Percentiles rank a stretch among this genome's conserved stretches.
phyloP scores from a whole-genome alignment of 805 yeast genomes.

The Candida insectalens region DNA sequence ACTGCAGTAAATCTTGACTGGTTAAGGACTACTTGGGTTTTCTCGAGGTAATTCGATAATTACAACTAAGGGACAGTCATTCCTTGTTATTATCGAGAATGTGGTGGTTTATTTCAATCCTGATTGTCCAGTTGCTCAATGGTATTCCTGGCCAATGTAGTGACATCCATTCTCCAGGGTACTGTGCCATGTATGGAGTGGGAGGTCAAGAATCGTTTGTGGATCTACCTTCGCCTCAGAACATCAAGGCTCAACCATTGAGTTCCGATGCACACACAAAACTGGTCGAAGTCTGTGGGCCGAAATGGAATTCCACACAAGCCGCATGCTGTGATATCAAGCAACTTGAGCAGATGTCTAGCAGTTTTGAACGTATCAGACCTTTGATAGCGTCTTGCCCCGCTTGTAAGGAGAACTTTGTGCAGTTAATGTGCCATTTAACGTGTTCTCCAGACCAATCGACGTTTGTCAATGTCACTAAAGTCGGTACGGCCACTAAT shows the following conservation, averaged over 20 bases:
- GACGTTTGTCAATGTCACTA: constrained; percentile 58
- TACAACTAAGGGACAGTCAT: too few relatives aligned
- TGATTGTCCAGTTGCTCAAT: neutral
- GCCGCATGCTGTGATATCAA: constrained; percentile 61
- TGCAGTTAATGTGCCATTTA: constrained; percentile 75
- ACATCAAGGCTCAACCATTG: constrained; percentile 38
- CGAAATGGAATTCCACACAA: constrained; percentile 39
- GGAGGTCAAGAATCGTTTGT: constrained; percentile 76
- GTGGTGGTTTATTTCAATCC: neutral
- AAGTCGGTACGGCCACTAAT: constrained; percentile 35
- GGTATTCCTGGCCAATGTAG: neutral
- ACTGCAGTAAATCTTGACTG: too few relatives aligned
- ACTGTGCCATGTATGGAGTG: constrained; percentile 45
- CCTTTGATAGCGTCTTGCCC: constrained; percentile 84
- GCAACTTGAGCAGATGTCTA: constrained; percentile 48
- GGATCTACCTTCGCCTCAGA: constrained; percentile 69
- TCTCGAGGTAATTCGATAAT: too few relatives aligned
- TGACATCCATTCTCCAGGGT: constrained; percentile 28
- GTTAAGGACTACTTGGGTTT: too few relatives aligned
- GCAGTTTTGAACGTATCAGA: constrained; percentile 64
- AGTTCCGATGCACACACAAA: constrained; percentile 32
- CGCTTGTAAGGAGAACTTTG: constrained; percentile 82
- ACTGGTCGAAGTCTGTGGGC: constrained; percentile 63
- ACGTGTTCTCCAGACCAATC: constrained; percentile 86
- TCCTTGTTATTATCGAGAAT: neutral